Base-by-base conservation (phyloP, 441 rosid species). In the Brassica hybrid region DNA sequence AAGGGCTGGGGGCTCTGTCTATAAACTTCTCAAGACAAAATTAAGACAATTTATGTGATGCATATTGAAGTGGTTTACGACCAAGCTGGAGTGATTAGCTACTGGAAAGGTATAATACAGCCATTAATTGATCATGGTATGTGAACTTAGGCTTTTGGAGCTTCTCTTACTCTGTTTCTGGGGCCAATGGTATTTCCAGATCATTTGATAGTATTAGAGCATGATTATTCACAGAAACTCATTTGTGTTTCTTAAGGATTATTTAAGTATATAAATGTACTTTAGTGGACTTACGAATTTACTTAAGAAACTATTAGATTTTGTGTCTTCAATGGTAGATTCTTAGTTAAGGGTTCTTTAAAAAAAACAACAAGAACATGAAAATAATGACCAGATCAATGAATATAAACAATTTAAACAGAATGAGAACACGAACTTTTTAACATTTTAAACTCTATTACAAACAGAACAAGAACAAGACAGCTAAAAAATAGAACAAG, bases 1-100 rank as follows among this genome's bases (percentile, higher is more conserved):
- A 41, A 41, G 48, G 17, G 54, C 54, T 48, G 54, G 14, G 7
- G 38, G 1, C 8, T 48, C 56, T 50, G 57, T 50, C 19, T 50
- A 50, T 50, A 57, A 57, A 57, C 25, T 4, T 57, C 27, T 57
- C 62, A 56, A 56, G 27, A 56, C 60, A 56, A 57, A n/a, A 18
- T 57, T 57, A 57, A 57, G 30, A 19, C 30, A 57, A 19, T 57
- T 57, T 9, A 19, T 57, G 27, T 57, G 62, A 57, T n/a, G 10
- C 32, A n/a, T 48, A 48, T 50, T 50, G 19, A 50, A 14, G 57
- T 6, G 19, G 11, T 52, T 52, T 14, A 52, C 19, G 19, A 52
- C 16, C 11, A 16, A 52, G 58, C 58, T 52, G 11, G 10, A 52
- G 58, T 16, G 58, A 52, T 52, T 52, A 52, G 58, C 21, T 16